phyloP scores from a whole-genome alignment of 257 asterid species.

The Scutellaria baicalensis region DNA sequence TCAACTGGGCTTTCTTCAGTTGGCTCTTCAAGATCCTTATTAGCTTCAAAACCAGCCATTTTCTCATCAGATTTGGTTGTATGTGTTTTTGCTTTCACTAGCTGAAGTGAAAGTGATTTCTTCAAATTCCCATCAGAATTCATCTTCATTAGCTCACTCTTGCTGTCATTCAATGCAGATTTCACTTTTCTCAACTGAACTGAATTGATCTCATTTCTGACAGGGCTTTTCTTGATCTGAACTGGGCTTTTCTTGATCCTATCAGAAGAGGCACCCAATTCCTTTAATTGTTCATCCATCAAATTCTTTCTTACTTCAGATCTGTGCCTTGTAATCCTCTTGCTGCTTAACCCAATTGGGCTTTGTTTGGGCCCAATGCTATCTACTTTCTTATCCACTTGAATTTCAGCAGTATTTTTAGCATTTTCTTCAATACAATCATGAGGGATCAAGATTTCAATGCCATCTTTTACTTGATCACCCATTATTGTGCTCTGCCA shows the following conservation, averaged over 20 bases:
- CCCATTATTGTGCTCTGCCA: constrained; percentile 72
- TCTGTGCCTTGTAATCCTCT: constrained; percentile 51
- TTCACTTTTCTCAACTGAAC: constrained; percentile 29
- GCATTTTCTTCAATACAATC: constrained; percentile 6
- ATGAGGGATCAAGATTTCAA: constrained; percentile 37
- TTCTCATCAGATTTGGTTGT: constrained; percentile 4
- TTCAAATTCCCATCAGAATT: constrained; percentile 23
- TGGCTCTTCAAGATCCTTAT: constrained; percentile 5
- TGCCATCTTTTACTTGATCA: constrained; percentile 51
- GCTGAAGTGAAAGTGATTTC: constrained; percentile 14
- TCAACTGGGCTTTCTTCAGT: constrained; percentile 14
- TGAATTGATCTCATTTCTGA: constrained; percentile 10
- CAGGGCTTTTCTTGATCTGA: constrained; percentile 26
- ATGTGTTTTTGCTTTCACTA: constrained; percentile 18
- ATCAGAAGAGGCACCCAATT: constrained; percentile 20
- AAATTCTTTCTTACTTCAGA: constrained; percentile 40
- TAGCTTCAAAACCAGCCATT: neutral
- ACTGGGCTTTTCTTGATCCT: constrained; percentile 38
- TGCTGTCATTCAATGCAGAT: constrained; percentile 14
- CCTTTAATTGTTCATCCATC: constrained; percentile 31
- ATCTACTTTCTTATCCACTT: constrained; percentile 27
- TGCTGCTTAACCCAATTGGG: constrained; percentile 28
- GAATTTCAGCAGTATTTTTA: constrained; percentile 12
- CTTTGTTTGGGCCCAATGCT: constrained; percentile 37
- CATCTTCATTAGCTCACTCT: constrained; percentile 15